A percentile compares a stretch with the other conserved stretches of the same genome.
These are phyloP conservation scores for Ceratocystis lukuohia DNA, from an alignment of 2,329 filamentous ascomycete genomes.

Conservation along the genomic window DNA sequence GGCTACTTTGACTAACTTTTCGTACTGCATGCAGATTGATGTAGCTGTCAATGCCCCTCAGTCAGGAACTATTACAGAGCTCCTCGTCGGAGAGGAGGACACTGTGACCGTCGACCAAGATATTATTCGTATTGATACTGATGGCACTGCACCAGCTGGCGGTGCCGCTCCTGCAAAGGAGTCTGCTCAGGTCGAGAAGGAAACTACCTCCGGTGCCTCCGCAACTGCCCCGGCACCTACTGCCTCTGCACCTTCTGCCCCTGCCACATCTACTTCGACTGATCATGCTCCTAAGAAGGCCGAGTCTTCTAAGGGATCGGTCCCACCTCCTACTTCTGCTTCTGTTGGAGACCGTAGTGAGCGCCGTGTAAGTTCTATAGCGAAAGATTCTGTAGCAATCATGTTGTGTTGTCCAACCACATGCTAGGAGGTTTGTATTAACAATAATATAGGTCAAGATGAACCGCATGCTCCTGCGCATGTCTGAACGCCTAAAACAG, in stretches of 20 bases:
- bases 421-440: not conserved
- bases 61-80: conserved; percentile 80
- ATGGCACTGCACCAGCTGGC: conserved; percentile 26
- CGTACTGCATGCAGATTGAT: conserved; percentile 55
- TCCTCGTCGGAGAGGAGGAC: conserved; percentile 84
- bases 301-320: conserved; percentile 19
- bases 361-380: conserved; percentile 52
- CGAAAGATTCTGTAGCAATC: not conserved
- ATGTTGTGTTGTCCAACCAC: not conserved
- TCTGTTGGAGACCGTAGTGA: conserved; percentile 67
- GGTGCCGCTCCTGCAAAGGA: conserved; percentile 7
- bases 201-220: conserved; percentile 5
- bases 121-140: conserved; percentile 71
- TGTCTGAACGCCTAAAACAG: conserved; percentile 95
- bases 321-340: conserved; percentile 24
- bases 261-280: conserved; percentile 9
- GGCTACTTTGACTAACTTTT: conserved; percentile 2
- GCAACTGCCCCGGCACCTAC: conserved; percentile 18
- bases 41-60: conserved; percentile 90
- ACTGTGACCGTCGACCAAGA: conserved; percentile 92
- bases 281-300: conserved; percentile 19
- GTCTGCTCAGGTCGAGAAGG: conserved; percentile 5
- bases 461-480: conserved; percentile 98
- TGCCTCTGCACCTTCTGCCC: conserved; percentile 22
- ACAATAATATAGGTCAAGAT: conserved; percentile 69